A percentile compares a stretch with the other conserved stretches of the same genome.
phyloP scores from a whole-genome alignment of 495 filamentous ascomycete genomes.

The Neohortaea acidophila region DNA sequence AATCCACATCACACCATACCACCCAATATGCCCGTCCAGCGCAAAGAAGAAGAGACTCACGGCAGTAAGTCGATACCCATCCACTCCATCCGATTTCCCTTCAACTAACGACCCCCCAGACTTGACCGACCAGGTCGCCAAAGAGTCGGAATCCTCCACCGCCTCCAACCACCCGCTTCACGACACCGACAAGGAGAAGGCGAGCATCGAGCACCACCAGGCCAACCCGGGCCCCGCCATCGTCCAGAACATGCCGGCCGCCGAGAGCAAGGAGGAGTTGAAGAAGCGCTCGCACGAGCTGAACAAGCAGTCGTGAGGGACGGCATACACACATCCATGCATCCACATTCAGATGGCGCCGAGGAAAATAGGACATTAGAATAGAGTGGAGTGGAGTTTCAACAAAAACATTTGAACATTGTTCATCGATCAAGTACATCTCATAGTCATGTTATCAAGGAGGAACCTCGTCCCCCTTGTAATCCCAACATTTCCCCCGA shows the following conservation, averaged over 20 bases:
- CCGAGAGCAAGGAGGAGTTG: constrained; percentile 32
- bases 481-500: constrained; percentile 63
- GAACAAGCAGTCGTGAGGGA: constrained; percentile 22
- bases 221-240: constrained; percentile 26
- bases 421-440: background rate
- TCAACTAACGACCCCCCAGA: constrained; percentile 12
- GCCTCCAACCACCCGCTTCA: constrained; percentile 18
- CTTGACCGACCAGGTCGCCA: constrained; percentile 25
- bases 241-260: constrained; percentile 36
- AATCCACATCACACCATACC: background rate
- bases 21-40: constrained; percentile 28
- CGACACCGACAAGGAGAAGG: constrained; percentile 11
- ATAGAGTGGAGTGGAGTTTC: background rate
- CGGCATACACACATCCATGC: too few relatives aligned
- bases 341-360: too few relatives aligned
- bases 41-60: constrained; percentile 28
- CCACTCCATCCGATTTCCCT: background rate
- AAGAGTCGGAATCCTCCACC: constrained; percentile 22
- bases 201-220: constrained; percentile 15
- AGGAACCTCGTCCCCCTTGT: constrained; percentile 52
- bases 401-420: background rate
- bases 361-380: background rate
- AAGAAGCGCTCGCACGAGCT: constrained; percentile 28
- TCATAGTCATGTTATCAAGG: constrained; percentile 43
- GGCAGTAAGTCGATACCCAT: constrained; percentile 16